Conservation (phyloP, 1,139 yeast species). For the Ashbya aceris region DNA sequence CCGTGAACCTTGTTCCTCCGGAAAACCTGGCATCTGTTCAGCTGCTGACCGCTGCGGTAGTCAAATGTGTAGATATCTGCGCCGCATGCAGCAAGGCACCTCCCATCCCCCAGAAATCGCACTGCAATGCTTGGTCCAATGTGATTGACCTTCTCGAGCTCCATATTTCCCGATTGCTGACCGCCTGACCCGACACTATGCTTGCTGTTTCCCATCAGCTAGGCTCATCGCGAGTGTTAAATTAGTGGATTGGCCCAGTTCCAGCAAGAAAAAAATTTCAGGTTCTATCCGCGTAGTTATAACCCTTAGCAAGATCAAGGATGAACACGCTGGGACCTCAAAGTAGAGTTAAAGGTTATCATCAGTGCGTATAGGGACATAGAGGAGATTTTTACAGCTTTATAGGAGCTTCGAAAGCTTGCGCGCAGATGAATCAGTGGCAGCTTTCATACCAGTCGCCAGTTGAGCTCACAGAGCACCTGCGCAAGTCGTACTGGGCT, state of each 20-base stretch:
- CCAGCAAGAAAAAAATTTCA: too few relatives aligned
- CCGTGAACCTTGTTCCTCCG: slow-evolving; percentile 72
- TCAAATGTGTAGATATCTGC: slow-evolving; percentile 51
- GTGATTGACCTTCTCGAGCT: slow-evolving; percentile 17
- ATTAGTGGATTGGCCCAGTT: too few relatives aligned
- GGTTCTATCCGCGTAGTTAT: too few relatives aligned
- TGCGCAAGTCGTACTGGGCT: slow-evolving; percentile 25
- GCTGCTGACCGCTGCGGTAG: slow-evolving; percentile 34
- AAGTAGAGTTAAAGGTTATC: too few relatives aligned
- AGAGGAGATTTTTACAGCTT: too few relatives aligned
- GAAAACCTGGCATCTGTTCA: slow-evolving; percentile 44
- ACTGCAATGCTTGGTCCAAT: slow-evolving; percentile 71
- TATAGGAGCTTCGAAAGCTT: neutral
- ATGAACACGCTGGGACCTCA: too few relatives aligned
- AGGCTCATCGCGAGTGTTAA: too few relatives aligned
- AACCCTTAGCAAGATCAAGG: too few relatives aligned
- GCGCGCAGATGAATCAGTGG: slow-evolving; percentile 27
- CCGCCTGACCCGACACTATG: too few relatives aligned
- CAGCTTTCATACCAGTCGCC: slow-evolving; percentile 27
- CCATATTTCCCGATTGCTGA: neutral
- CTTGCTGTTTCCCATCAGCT: too few relatives aligned
- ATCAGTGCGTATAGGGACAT: too few relatives aligned
- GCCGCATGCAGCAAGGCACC: slow-evolving; percentile 66
- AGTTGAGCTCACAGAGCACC: slow-evolving; percentile 24
- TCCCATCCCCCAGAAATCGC: slow-evolving; percentile 32